Evolutionary conservation across 2,329 filamentous ascomycete genomes (phyloP).

Genomic region (Diplodia corticola): DNA sequence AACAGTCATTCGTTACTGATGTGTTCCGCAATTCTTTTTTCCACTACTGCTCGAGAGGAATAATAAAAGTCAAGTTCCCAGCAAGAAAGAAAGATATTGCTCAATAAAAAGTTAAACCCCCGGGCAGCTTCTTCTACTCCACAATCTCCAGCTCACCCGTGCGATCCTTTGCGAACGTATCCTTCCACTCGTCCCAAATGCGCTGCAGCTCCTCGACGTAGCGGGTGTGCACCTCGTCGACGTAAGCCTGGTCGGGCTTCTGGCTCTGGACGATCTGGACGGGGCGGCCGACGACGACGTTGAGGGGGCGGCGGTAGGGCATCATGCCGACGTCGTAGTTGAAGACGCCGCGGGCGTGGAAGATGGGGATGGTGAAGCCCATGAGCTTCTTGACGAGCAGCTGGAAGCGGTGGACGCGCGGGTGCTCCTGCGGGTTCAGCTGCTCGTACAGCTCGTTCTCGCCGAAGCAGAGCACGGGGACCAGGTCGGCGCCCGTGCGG

Average conservation of each 20-base stretch:
- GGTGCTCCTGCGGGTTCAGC: constrained; percentile 73
- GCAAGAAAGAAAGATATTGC: background rate
- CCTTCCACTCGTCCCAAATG: constrained; percentile 77
- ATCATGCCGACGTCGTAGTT: constrained; percentile 97
- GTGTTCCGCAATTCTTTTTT: background rate
- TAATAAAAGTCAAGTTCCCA: background rate
- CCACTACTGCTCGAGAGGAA: background rate
- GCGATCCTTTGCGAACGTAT: constrained; percentile 66
- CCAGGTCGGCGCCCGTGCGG: constrained; percentile 86
- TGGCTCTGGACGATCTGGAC: constrained; percentile 66
- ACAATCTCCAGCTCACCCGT: constrained; percentile 66
- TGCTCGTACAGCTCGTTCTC: constrained; percentile 98
- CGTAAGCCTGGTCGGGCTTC: constrained; percentile 70
- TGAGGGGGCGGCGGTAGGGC: constrained; percentile 85
- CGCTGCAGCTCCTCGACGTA: constrained; percentile 76
- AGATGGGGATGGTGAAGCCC: constrained; percentile 89
- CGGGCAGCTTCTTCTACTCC: background rate
- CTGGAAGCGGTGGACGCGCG: constrained; percentile 76
- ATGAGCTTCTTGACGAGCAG: constrained; percentile 80
- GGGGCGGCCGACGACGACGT: constrained; percentile 84
- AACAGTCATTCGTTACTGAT: background rate
- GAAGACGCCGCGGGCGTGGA: constrained; percentile 89
- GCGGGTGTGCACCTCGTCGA: constrained; percentile 74
- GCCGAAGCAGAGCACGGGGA: constrained; percentile 88
- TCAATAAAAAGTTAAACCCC: background rate